A percentile compares a stretch with the other conserved stretches of the same genome.
phyloP scores from a whole-genome alignment of 1,284 basidiomycete genomes.

The Rhodotorula sp. region DNA sequence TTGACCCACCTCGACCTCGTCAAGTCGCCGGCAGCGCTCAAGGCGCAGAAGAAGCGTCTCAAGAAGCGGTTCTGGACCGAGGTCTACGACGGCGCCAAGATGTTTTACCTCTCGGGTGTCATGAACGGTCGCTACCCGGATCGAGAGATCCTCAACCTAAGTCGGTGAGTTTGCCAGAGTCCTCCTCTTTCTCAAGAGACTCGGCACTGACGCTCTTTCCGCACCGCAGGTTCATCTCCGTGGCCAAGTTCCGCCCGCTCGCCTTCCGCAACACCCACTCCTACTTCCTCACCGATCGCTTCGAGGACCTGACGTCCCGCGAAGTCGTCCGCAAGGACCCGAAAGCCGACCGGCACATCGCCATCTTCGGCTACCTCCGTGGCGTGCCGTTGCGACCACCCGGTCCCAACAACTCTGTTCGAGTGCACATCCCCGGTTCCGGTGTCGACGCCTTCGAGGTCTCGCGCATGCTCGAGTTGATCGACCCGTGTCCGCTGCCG shows the following conservation, averaged over 20 bases:
- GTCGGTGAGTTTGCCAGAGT: conserved; percentile 53
- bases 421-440: conserved; percentile 89
- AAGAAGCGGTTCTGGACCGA: conserved; percentile 99
- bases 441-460: conserved; percentile 64
- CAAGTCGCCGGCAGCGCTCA: conserved; percentile 83
- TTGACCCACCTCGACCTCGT: conserved; percentile 96
- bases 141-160: conserved; percentile 90
- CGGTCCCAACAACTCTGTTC: conserved; percentile 63
- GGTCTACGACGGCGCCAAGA: conserved; percentile 96
- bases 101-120: conserved; percentile 97
- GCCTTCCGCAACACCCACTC: conserved; percentile 94
- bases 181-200: too few relatives aligned
- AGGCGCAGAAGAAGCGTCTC: conserved; percentile 87
- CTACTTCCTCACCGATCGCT: conserved; percentile 90
- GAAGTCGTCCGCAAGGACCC: conserved; percentile 79
- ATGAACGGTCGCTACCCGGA: conserved; percentile 98
- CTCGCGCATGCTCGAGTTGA: conserved; percentile 69
- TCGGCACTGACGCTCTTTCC: not conserved
- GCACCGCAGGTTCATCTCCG: conserved; percentile 70
- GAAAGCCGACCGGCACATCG: conserved; percentile 85
- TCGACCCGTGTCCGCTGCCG: conserved; percentile 93
- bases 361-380: conserved; percentile 90
- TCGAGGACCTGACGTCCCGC: conserved; percentile 90
- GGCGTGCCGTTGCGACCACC: conserved; percentile 73
- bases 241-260: conserved; percentile 98